Conservation (phyloP, 2,329 filamentous ascomycete genomes). For the Magnaporthiopsis incrustans region DNA sequence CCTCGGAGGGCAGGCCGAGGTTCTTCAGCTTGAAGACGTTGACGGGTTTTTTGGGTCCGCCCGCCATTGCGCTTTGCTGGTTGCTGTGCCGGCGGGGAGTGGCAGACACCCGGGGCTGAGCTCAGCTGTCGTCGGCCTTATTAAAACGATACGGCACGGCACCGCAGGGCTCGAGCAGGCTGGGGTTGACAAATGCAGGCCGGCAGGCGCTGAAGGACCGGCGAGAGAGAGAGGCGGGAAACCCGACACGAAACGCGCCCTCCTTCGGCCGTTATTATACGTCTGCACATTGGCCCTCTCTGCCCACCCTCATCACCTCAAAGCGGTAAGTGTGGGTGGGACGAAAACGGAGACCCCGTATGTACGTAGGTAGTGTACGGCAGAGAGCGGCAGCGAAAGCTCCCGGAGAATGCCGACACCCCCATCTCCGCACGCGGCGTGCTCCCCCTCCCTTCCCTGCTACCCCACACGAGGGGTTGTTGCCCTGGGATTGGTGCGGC, state of each 20-base stretch:
- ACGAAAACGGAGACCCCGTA: too few species aligned
- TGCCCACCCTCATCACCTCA: too few species aligned
- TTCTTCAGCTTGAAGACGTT: slow-evolving; percentile 58
- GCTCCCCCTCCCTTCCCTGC: too few species aligned
- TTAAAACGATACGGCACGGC: background rate
- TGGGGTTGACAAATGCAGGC: background rate
- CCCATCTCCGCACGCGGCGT: too few species aligned
- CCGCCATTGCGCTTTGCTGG: slow-evolving; percentile 3
- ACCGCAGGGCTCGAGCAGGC: background rate
- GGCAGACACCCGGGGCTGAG: background rate
- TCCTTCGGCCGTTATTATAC: background rate
- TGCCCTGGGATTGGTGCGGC: too few species aligned
- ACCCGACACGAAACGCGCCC: background rate
- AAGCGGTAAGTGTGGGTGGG: too few species aligned
- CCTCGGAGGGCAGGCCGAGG: slow-evolving; percentile 58
- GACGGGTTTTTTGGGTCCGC: slow-evolving; percentile 39
- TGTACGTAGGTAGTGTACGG: too few species aligned
- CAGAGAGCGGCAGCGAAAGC: too few species aligned
- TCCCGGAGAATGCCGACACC: too few species aligned
- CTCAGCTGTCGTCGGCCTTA: background rate
- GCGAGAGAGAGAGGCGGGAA: background rate
- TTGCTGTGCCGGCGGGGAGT: too few species aligned
- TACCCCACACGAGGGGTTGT: background rate
- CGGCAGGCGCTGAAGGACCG: too few species aligned
- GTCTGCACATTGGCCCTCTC: background rate